Conservation (phyloP, 2,329 filamentous ascomycete species). For the Fragosphaeria purpurea region DNA sequence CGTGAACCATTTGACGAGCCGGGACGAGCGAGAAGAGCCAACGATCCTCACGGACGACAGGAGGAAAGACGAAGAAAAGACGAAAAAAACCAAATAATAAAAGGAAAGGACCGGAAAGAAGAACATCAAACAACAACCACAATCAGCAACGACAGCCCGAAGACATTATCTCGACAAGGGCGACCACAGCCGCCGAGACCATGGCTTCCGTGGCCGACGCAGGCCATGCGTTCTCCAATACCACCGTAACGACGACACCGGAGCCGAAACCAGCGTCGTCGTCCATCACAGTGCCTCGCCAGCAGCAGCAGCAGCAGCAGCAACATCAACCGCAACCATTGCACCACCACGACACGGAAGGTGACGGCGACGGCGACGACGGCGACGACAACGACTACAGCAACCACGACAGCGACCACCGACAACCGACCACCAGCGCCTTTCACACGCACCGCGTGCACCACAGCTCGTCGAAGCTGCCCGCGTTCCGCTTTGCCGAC, state of each 20-base stretch:
- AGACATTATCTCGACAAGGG: no score
- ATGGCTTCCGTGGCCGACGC: slow-evolving; percentile 3
- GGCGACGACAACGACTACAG: neutral
- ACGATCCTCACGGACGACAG: no score
- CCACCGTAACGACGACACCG: no score
- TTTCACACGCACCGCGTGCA: slow-evolving; percentile 40
- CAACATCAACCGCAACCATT: neutral
- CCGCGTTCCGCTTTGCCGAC: slow-evolving; percentile 45
- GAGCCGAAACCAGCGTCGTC: neutral
- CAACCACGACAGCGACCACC: neutral
- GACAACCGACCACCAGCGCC: slow-evolving; percentile 12
- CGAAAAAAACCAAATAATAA: no score
- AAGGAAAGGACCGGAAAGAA: no score
- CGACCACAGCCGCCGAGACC: neutral
- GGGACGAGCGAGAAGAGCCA: no score
- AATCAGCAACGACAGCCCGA: neutral
- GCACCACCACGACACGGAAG: neutral
- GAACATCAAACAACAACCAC: neutral
- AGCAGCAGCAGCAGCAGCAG: neutral
- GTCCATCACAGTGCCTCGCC: neutral
- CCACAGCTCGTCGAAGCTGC: slow-evolving; percentile 46
- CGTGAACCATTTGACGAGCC: no score
- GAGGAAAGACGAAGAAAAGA: no score
- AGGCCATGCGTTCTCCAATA: neutral
- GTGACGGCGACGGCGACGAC: neutral